phyloP scores from a whole-genome alignment of 441 rosid genomes.

The Mallotus japonicus region DNA sequence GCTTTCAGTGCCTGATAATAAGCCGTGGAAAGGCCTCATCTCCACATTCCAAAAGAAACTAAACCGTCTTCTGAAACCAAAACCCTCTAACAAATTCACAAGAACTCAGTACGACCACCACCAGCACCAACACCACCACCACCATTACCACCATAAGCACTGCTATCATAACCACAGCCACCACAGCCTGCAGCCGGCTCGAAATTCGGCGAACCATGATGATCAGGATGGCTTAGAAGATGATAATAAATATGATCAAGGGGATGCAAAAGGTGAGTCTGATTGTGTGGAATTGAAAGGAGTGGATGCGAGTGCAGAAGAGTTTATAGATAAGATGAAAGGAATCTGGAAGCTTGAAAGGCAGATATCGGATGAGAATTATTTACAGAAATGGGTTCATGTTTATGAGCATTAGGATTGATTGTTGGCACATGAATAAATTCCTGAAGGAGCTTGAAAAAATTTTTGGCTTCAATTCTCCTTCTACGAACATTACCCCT shows the following conservation, averaged over 20 bases:
- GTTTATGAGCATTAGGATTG: not conserved
- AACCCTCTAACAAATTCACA: not conserved
- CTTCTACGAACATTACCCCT: not conserved
- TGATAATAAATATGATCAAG: not conserved
- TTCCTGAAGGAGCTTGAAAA: not conserved
- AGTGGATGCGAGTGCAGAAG: constrained; percentile 38
- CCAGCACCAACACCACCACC: not conserved
- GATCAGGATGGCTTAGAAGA: not conserved
- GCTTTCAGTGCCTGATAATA: constrained; percentile 11
- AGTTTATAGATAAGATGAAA: constrained; percentile 23
- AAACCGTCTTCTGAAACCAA: not conserved
- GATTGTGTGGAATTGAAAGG: constrained; percentile 9
- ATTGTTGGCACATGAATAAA: not conserved
- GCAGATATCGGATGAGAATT: constrained; percentile 29
- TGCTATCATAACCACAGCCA: no score
- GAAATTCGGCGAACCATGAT: not conserved
- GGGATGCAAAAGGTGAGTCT: not conserved
- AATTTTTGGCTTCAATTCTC: not conserved
- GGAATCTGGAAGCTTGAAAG: constrained; percentile 29
- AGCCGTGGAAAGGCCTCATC: constrained; percentile 20
- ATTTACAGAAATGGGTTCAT: constrained; percentile 15
- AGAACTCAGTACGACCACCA: not conserved
- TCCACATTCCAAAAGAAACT: constrained; percentile 19
- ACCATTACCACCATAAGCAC: no score
- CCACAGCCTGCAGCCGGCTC: not conserved